Conservation (phyloP, 495 filamentous ascomycete genomes). For the Talaromyces thailandensis region DNA sequence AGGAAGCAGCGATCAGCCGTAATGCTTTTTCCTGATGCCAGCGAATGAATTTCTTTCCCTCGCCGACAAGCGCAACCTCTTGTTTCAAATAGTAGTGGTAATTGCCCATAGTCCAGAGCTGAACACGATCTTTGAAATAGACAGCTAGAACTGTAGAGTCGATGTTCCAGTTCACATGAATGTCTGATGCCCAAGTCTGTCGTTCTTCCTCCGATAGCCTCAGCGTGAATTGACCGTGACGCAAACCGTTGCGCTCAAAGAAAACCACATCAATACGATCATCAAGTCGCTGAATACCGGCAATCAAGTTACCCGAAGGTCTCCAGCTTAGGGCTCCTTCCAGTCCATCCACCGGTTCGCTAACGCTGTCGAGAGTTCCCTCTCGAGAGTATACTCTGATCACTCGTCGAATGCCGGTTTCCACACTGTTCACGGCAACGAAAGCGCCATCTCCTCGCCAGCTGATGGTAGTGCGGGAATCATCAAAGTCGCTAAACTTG, state of each 20-base stretch:
- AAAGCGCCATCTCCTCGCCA: conserved; percentile 95
- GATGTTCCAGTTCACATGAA: conserved; percentile 74
- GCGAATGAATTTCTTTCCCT: conserved; percentile 25
- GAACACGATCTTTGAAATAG: conserved; percentile 60
- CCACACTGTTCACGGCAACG: conserved; percentile 74
- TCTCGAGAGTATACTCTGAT: conserved; percentile 87
- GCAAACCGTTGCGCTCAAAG: conserved; percentile 91
- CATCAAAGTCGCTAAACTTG: conserved; percentile 59
- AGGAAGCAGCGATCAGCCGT: conserved; percentile 44
- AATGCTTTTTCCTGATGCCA: conserved; percentile 88
- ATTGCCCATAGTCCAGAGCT: conserved; percentile 96
- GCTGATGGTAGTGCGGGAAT: conserved; percentile 60
- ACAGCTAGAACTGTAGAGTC: conserved; percentile 90
- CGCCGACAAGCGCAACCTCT: conserved; percentile 49
- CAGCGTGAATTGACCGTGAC: conserved; percentile 85
- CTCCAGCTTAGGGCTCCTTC: conserved; percentile 86
- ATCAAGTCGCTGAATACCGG: conserved; percentile 63
- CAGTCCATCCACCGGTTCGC: conserved; percentile 85
- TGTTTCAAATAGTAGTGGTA: conserved; percentile 99
- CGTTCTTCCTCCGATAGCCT: conserved; percentile 51
- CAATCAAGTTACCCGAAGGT: conserved; percentile 81
- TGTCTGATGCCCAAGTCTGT: conserved; percentile 43
- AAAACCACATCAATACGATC: conserved; percentile 78
- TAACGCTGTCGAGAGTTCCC: conserved; percentile 80
- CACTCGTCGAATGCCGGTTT: conserved; percentile 56